Base-by-base conservation (phyloP, 306 rosid genomes). In the Vigna unguiculata region DNA sequence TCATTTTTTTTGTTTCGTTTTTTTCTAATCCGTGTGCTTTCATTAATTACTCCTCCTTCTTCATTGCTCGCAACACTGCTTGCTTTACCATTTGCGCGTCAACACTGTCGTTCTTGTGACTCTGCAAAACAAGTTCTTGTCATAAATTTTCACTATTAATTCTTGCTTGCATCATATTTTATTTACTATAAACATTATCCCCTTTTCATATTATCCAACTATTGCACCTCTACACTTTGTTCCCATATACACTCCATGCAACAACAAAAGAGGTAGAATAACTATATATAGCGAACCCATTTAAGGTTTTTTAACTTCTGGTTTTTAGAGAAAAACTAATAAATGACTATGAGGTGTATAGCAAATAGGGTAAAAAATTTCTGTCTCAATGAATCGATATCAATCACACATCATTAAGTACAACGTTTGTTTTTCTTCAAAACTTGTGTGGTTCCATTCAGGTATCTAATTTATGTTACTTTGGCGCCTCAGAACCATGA, bases 41-140 rank as follows among this genome's bases (percentile, higher is more conserved):
- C 76, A 24, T 61, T 71, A 73, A 78, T 66, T 67, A 81, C 78
- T 90, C 88, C 83, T 81, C 80, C 64, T 78, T 88, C 82, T 73
- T 81, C 81, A 94, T 84, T 61, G 98, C 97, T 83, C 79, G 85
- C 73, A 86, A 46, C 74, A 93, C 97, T 30, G 94, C 91, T 71
- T 85, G 88, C 84, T 90, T 87, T 88, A 94, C 98, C 91, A 89
- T 83, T 82, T 87, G 93, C 53, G 90, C 88, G 61, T 94, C 91
- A 20, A 91, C 75, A 79, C 79, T 86, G 45, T 88, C 86, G 12
- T 62, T 78, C 66, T 85, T 84, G 72, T 87, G 81, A 81, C 84
- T 85, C 96, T 91, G 84, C 87, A 84, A 82, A 82, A 30, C 8
- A 57, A 21, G 71, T n/a, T 21, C 9, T 46, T 59, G 15, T 64